Evolutionary conservation across 768 basidiomycete genomes (phyloP).

Genomic region (Gautieria morchelliformis): DNA sequence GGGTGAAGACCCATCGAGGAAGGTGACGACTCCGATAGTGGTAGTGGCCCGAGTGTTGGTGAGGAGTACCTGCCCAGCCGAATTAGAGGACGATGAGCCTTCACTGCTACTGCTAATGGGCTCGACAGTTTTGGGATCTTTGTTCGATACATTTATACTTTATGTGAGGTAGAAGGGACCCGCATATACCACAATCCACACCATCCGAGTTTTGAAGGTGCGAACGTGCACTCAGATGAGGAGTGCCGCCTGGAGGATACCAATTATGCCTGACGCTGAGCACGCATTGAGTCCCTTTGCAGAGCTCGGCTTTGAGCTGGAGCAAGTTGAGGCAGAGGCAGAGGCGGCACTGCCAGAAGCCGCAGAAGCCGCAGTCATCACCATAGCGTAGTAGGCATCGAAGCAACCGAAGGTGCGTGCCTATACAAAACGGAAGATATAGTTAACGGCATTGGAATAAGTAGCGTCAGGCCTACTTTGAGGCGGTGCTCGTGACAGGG

Average conservation of each 20-base stretch:
- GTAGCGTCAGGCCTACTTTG: background rate
- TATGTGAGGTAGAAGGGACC: too few relatives aligned
- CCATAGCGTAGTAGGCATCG: too few relatives aligned
- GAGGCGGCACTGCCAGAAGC: background rate
- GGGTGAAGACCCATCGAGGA: background rate
- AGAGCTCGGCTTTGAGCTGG: background rate
- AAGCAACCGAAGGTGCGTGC: background rate
- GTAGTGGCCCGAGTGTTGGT: background rate
- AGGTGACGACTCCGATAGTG: background rate
- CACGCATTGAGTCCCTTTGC: background rate
- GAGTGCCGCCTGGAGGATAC: background rate
- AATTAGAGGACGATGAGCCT: background rate
- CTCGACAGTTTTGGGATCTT: too few relatives aligned
- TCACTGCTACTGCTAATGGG: too few relatives aligned
- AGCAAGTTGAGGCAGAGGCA: background rate
- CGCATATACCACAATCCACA: too few relatives aligned
- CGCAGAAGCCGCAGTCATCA: background rate
- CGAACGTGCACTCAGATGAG: background rate
- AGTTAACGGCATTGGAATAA: background rate
- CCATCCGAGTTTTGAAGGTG: too few relatives aligned
- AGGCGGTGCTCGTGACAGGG: background rate
- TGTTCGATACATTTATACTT: too few relatives aligned
- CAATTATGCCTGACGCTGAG: background rate
- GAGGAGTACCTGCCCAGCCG: background rate
- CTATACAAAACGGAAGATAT: background rate